Evolutionary conservation across 1,284 basidiomycete genomes (phyloP).

Genomic region (Rhodotorula sp.): DNA sequence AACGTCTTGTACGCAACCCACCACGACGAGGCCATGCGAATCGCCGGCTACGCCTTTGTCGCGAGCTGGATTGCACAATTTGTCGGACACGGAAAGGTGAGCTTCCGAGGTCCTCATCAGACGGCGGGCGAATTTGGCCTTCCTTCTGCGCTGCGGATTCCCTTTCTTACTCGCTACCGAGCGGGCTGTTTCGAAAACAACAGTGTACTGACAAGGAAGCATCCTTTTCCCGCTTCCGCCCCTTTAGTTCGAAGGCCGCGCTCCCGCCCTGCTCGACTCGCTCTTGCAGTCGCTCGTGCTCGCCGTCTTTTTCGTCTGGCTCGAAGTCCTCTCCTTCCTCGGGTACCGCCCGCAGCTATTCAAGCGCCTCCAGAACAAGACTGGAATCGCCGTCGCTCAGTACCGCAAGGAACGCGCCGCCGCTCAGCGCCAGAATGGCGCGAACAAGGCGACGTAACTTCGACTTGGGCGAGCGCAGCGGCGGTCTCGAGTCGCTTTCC

Average conservation of each 20-base stretch:
- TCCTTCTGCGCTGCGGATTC: too few relatives aligned
- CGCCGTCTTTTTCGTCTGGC: slow-evolving; percentile 47
- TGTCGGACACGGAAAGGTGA: slow-evolving; percentile 38
- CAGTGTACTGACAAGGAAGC: too few relatives aligned
- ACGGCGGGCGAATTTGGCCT: too few relatives aligned
- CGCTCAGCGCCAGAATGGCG: background rate
- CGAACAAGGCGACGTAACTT: background rate
- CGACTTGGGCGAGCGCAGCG: background rate
- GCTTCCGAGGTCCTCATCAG: background rate
- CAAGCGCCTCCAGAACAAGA: slow-evolving; percentile 40
- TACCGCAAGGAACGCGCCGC: slow-evolving; percentile 24
- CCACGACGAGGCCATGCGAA: slow-evolving; percentile 31
- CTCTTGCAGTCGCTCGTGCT: slow-evolving; percentile 45
- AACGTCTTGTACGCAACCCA: slow-evolving; percentile 40
- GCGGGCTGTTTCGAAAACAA: background rate
- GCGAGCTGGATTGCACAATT: slow-evolving; percentile 46
- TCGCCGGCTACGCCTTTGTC: slow-evolving; percentile 32
- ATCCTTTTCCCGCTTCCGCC: background rate
- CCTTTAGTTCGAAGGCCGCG: slow-evolving; percentile 46
- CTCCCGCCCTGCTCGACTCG: slow-evolving; percentile 46
- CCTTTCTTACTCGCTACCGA: too few relatives aligned
- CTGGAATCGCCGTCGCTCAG: slow-evolving; percentile 27
- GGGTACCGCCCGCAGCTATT: slow-evolving; percentile 45
- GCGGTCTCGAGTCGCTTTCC: too few relatives aligned
- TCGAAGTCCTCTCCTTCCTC: slow-evolving; percentile 45